Conservation (phyloP, 176 grass and related monocot species). For the Eragrostis curvula region DNA sequence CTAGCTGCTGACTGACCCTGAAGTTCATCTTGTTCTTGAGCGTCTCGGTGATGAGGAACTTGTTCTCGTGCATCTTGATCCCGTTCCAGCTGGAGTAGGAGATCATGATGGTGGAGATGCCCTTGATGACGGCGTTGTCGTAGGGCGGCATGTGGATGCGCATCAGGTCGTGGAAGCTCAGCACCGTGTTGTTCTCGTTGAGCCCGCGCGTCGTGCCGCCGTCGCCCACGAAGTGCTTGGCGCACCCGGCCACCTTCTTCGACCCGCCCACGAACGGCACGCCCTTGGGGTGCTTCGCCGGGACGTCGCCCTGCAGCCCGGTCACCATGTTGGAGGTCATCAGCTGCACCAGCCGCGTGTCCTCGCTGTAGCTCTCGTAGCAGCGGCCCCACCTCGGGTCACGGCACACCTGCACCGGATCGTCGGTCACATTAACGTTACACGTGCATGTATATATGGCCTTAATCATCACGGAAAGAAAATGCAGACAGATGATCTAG, state of each 20-base stretch:
- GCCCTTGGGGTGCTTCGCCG: slow-evolving; percentile 53
- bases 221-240: slow-evolving; percentile 94
- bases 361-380: slow-evolving; percentile 92
- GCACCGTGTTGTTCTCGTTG: slow-evolving; percentile 84
- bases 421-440: too few relatives aligned
- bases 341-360: slow-evolving; percentile 69
- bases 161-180: slow-evolving; percentile 65
- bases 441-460: too few relatives aligned
- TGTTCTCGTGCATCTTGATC: slow-evolving; percentile 87
- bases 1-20: slow-evolving; percentile 65
- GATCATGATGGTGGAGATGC: slow-evolving; percentile 75
- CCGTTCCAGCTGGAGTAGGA: slow-evolving; percentile 93
- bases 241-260: slow-evolving; percentile 83
- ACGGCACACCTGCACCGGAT: slow-evolving; percentile 62
- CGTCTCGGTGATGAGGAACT: slow-evolving; percentile 64
- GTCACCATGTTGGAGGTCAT: slow-evolving; percentile 69
- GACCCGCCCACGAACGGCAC: slow-evolving; percentile 61
- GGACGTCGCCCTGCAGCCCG: slow-evolving; percentile 71
- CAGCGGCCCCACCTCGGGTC: slow-evolving; percentile 90
- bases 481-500: too few relatives aligned
- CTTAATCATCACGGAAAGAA: too few relatives aligned
- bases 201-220: slow-evolving; percentile 69
- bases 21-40: slow-evolving; percentile 77
- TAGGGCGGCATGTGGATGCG: slow-evolving; percentile 89
- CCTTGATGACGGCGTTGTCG: slow-evolving; percentile 73